Percentiles rank a stretch among this genome's conserved stretches.
phyloP scores from a whole-genome alignment of 192 early-diverging fungal species.

The Paraglomus brasilianum region DNA sequence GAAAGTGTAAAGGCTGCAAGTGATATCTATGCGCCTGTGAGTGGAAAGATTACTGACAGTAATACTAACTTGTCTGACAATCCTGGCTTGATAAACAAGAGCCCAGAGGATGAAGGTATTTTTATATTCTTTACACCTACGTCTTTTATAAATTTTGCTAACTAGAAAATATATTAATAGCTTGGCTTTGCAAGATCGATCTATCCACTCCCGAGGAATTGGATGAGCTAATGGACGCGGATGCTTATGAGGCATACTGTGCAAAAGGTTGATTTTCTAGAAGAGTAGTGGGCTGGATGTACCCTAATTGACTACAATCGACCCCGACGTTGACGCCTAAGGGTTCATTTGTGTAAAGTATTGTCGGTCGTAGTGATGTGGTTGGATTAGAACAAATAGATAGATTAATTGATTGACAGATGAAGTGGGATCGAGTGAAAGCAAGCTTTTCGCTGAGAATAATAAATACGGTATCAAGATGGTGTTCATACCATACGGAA shows the following conservation, averaged over 20 bases:
- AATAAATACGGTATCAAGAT: too few species aligned
- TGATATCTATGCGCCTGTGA: slow-evolving; percentile 86
- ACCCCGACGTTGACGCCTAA: too few species aligned
- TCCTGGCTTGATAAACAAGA: slow-evolving; percentile 77
- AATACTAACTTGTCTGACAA: slow-evolving; percentile 66
- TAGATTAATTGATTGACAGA: too few species aligned
- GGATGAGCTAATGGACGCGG: slow-evolving; percentile 68
- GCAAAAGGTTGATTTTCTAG: slow-evolving; percentile 21
- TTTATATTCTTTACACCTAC: slow-evolving; percentile 5
- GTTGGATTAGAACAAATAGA: too few species aligned
- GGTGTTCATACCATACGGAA: too few species aligned
- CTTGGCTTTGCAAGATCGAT: slow-evolving; percentile 94
- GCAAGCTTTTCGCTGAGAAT: too few species aligned
- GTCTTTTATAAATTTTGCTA: neutral
- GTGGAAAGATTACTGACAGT: slow-evolving; percentile 77
- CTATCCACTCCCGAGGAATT: slow-evolving; percentile 65
- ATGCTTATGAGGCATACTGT: slow-evolving; percentile 61
- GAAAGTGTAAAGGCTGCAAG: slow-evolving; percentile 95
- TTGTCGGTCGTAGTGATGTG: too few species aligned
- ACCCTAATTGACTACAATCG: slow-evolving; percentile 21
- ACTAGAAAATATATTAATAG: slow-evolving; percentile 41
- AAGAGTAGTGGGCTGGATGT: neutral
- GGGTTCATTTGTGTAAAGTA: too few species aligned
- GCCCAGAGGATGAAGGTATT: slow-evolving; percentile 71
- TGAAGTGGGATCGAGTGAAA: too few species aligned